Evolutionary conservation across 2,329 filamentous ascomycete species (phyloP), one percentile per base, ranked within the genome.

Genomic region (Diaporthe aspalathi): DNA sequence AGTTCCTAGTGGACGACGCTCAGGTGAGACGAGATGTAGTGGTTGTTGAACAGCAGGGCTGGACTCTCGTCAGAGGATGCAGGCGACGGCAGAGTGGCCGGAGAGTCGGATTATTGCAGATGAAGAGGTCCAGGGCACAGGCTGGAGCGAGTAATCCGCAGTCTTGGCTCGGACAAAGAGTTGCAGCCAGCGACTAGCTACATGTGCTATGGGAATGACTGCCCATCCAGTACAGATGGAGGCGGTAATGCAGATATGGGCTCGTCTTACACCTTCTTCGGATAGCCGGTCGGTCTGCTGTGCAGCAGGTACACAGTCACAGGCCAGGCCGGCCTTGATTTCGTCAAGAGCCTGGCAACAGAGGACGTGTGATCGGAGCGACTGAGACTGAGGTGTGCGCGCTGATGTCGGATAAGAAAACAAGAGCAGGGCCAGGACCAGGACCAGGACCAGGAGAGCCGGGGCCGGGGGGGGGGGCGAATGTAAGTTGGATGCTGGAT

Each of bases 1-100:
- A 60, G 9, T 17, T 62, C 49, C 57, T 54, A 65, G 66, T 63
- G 65, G 69, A 45, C 40, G 66, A 50, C 63, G 60, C 35, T 20
- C 57, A 52, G 52, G 57, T 71, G 63, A 53, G 57, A 73, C 72
- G 72, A 66, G 24, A 70, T 68, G 72, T 54, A 56, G 67, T 32
- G 67, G 24, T 67, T n/a, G 67, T 68, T 49, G 60, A 67, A 66
- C 67, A 29, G 50, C 66, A 70, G 62, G 66, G 53, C 49, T 53
- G 65, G 57, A 53, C 52, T 53, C 29, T 63, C 38, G 53, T 22
- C 60, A 56, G 60, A 45, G 65, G 56, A 56, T 35, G 38, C 32
- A 53, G 35, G 24, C 20, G 60, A 35, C 27, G 29, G 45, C 6
- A 35, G 27, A 24, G 8, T 50, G 60, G 20, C 20, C 29, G 27